Base-by-base conservation (phyloP, 306 rosid species). In the Hippophae rhamnoides region DNA sequence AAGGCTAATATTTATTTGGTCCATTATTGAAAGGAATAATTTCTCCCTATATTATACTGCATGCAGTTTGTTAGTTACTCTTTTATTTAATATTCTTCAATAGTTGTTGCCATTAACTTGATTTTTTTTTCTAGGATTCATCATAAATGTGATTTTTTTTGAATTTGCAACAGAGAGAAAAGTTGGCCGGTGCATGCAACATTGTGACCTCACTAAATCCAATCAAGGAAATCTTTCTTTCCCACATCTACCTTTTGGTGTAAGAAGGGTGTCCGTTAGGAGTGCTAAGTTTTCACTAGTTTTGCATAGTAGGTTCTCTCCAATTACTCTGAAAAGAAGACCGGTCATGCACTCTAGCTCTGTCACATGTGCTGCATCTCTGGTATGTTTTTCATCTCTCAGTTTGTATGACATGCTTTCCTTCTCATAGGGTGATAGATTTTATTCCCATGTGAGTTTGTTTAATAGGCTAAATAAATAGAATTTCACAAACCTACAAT, bases 291-390 rank as follows among this genome's bases (percentile, higher is more conserved):
- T 66, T 11, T 48, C 66, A 65, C 65, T 56, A 3, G 41, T 40
- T 31, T 60, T 67, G 31, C 52, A 51, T 54, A 43, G 61, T 26
- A 54, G 66, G 52, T 55, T 25, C 10, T 25, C 52, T 23, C 47
- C 23, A 1, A 54, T 71, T 27, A 45, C 42, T 8, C 55, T 54
- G 69, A 49, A 38, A 43, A 65, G 64, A 64, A 67, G 56, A 65
- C 48, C 13, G 3, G 9, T 51, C 47, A 31, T 44, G 42, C 63
- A 38, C 25, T 71, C 78, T 6, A 59, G 65, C 69, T 52, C 65
- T 54, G 10, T 84, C 49, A 71, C 56, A 47, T 71, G 84, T 62
- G 59, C 76, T 50, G 73, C 84, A 44, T 79, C 86, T 48, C 82
- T 52, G 83, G 95, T 86, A 66, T 80, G 80, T 52, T 66, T 56